Conservation (phyloP, 805 yeast species). For the Ogataea zsoltii region DNA sequence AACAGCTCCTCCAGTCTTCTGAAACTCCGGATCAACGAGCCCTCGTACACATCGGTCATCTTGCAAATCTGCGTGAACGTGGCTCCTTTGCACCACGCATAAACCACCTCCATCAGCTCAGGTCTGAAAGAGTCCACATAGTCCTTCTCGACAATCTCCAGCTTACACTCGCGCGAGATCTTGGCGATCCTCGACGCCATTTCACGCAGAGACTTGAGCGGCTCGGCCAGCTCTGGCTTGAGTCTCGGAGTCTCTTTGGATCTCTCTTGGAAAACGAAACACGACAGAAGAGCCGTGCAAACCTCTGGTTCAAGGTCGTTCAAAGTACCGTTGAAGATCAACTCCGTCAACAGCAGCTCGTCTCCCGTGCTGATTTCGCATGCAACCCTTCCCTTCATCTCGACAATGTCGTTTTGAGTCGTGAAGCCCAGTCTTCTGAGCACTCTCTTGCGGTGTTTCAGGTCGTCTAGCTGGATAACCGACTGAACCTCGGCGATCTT, state of each 20-base stretch:
- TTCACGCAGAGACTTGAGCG: conserved; percentile 82
- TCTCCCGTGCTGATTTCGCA: conserved; percentile 94
- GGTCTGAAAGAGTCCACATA: conserved; percentile 90
- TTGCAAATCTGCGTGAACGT: conserved; percentile 95
- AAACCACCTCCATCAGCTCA: conserved; percentile 95
- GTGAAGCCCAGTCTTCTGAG: conserved; percentile 89
- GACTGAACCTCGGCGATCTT: conserved; percentile 84
- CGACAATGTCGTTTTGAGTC: conserved; percentile 84
- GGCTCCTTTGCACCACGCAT: conserved; percentile 96
- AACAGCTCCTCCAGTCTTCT: conserved; percentile 91
- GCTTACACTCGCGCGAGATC: conserved; percentile 82
- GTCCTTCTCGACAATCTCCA: conserved; percentile 88
- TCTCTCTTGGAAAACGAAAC: conserved; percentile 96
- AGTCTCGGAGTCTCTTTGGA: conserved; percentile 85
- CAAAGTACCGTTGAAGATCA: conserved; percentile 94
- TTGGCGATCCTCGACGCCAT: conserved; percentile 92
- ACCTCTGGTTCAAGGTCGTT: conserved; percentile 86
- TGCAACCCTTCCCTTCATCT: conserved; percentile 88
- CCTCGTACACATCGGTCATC: conserved; percentile 98
- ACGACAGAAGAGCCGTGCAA: conserved; percentile 87
- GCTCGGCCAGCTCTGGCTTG: conserved; percentile 89
- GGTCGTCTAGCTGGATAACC: conserved; percentile 89
- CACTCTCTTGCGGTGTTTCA: conserved; percentile 90
- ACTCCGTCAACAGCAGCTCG: conserved; percentile 82
- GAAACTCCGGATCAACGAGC: conserved; percentile 91